phyloP scores from a whole-genome alignment of 2,329 filamentous ascomycete genomes.

The Aspergillus bombycis region DNA sequence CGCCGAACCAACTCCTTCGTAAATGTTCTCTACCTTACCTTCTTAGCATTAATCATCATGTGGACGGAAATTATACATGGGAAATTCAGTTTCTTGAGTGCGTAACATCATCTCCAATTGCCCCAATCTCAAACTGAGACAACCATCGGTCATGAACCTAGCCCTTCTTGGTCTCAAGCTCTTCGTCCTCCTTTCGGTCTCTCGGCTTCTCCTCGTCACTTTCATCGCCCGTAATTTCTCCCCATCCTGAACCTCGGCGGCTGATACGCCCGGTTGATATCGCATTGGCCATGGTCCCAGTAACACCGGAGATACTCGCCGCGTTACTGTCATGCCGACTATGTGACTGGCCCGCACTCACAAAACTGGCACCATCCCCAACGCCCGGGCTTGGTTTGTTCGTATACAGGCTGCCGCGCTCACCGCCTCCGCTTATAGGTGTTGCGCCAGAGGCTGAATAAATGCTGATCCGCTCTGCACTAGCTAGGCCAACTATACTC shows the following conservation, averaged over 20 bases:
- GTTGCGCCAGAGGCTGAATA: conserved; percentile 75
- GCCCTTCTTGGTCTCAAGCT: conserved; percentile 2
- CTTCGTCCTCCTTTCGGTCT: conserved; percentile 14
- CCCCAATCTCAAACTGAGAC: background rate
- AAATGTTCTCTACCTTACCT: background rate
- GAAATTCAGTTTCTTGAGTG: background rate
- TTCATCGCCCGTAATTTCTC: conserved; percentile 46
- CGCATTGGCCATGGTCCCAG: conserved; percentile 44
- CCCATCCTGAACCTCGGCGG: conserved; percentile 49
- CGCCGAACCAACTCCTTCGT: conserved; percentile 1
- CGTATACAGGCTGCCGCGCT: conserved; percentile 81
- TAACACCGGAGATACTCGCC: conserved; percentile 66
- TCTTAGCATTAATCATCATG: conserved; percentile 3
- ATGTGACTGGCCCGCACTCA: conserved; percentile 77
- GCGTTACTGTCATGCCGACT: conserved; percentile 79
- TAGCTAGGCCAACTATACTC: conserved; percentile 57
- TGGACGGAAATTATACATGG: conserved; percentile 1
- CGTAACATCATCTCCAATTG: conserved; percentile 6
- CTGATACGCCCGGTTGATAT: conserved; percentile 42
- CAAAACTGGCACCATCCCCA: conserved; percentile 74
- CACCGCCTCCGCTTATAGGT: conserved; percentile 63
- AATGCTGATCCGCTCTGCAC: conserved; percentile 65
- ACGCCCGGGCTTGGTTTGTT: conserved; percentile 52
- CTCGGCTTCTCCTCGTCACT: conserved; percentile 33
- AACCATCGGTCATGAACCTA: background rate